These are phyloP conservation scores for Didymella sp. DNA, from an alignment of 2,329 filamentous ascomycete genomes.

Conservation along the genomic window DNA sequence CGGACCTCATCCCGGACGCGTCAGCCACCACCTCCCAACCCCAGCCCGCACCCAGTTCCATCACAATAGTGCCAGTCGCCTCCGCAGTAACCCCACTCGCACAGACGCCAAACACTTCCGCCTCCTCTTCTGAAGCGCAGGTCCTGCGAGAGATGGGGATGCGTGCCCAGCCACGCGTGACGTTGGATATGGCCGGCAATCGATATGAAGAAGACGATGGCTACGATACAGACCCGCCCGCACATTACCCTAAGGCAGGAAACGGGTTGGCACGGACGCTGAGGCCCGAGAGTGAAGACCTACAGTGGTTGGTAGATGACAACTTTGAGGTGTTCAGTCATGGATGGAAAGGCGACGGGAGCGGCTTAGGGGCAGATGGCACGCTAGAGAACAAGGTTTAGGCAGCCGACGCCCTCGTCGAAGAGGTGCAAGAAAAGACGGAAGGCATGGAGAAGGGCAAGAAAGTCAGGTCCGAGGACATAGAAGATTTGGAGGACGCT, in stretches of 20 bases:
- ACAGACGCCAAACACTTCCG: constrained; percentile 36
- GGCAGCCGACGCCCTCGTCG: background rate
- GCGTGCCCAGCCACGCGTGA: constrained; percentile 25
- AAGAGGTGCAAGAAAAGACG: background rate
- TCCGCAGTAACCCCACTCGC: constrained; percentile 23
- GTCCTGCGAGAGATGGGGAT: constrained; percentile 35
- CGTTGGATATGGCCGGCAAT: constrained; percentile 31
- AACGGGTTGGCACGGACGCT: constrained; percentile 64
- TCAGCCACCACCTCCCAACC: constrained; percentile 20
- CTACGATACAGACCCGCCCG: constrained; percentile 60
- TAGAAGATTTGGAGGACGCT: background rate
- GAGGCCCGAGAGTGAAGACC: constrained; percentile 63
- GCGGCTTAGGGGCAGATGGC: constrained; percentile 41
- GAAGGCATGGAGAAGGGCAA: background rate
- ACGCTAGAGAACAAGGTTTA: constrained; percentile 21
- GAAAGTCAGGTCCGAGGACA: background rate
- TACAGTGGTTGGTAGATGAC: constrained; percentile 69
- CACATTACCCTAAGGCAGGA: constrained; percentile 68
- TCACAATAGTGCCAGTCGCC: constrained; percentile 43
- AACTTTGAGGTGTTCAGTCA: constrained; percentile 66
- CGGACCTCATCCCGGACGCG: constrained; percentile 31
- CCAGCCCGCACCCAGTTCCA: constrained; percentile 19
- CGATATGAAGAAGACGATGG: constrained; percentile 57
- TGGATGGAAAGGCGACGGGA: constrained; percentile 46
- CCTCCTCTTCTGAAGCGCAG: constrained; percentile 46